Base-by-base conservation (phyloP, 2,329 filamentous ascomycete genomes). In the Cytospora schulzeri region DNA sequence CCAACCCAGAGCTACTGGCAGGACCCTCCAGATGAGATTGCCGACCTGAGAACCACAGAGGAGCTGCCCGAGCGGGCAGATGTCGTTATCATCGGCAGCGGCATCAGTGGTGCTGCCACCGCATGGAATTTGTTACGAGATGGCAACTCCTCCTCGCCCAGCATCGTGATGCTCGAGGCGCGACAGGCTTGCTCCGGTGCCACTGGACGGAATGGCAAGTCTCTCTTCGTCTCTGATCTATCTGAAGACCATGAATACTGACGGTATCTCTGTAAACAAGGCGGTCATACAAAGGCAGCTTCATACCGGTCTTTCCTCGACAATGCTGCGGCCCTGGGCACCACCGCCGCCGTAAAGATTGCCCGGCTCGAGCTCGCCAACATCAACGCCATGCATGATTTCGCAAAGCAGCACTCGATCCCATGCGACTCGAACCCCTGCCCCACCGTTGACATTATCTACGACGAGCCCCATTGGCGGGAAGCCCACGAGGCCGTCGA, bases 111-210 rank as follows among this genome's bases (percentile, higher is more conserved):
- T n/a, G 79, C 84, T 5, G 84, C 82, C 56, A 80, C 83, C 7
- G 86, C 85, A 12, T 83, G 83, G 71, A 82, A 82, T 67, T 76
- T 88, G 68, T 78, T 77, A 71, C 74, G 35, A n/a, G 64, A 68
- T 26, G 33, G 41, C 19, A 51, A 28, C 33, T 14, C 22, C 33
- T 11, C 22, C 15, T 63, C 73, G 55, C 72, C 75, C 31, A 77
- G 80, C 57, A 77, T 89, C 4, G 79, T 90, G 2, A 83, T 90
- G 79, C 76, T 90, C 7, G 88, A 91, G 73, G 87, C 88, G 14
- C 78, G 88, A 65, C 84, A 88, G 71, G 84, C 85, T 8, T 88
- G 86, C 69, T 90, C 85, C 73, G 87, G 87, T 58, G 88, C 87
- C 2, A 90, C 88, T 0, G 88, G 88, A 17, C 78, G 87, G 69